Percentiles rank a stretch among this genome's conserved stretches.
These are phyloP conservation scores for Meredithiella fracta DNA, from an alignment of 2,329 filamentous ascomycete species.

Conservation along the genomic window DNA sequence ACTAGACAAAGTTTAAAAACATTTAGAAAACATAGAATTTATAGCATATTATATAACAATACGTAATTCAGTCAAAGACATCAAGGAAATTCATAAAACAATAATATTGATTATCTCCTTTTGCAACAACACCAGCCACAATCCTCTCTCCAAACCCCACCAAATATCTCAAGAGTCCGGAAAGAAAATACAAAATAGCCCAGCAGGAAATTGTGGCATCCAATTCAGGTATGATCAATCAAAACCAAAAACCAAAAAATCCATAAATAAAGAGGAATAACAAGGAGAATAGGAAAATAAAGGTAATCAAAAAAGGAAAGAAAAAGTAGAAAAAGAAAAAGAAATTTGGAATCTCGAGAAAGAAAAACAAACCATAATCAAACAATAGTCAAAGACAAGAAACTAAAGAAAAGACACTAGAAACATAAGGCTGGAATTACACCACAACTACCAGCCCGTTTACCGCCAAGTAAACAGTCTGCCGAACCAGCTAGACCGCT, in stretches of 20 bases:
- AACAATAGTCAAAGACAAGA: not conserved
- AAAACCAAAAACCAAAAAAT: slow-evolving; percentile 10
- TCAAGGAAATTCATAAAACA: not conserved
- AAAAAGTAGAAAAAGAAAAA: slow-evolving; percentile 2
- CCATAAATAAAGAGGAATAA: not conserved
- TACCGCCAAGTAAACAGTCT: slow-evolving; percentile 13
- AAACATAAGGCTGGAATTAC: slow-evolving; percentile 2
- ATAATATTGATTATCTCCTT: not conserved
- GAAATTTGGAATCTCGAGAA: not conserved
- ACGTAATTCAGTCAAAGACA: not conserved
- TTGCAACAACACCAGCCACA: not conserved
- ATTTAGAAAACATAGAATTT: too few relatives aligned
- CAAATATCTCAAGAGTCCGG: not conserved
- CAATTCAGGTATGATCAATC: slow-evolving; percentile 14
- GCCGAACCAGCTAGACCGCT: slow-evolving; percentile 11
- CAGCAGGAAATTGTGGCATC: slow-evolving; percentile 8
- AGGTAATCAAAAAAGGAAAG: slow-evolving; percentile 5
- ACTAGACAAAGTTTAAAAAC: too few relatives aligned
- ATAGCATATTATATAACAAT: too few relatives aligned
- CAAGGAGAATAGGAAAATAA: too few relatives aligned
- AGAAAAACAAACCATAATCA: slow-evolving; percentile 4
- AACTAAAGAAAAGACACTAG: not conserved
- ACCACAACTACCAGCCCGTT: not conserved
- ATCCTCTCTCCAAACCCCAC: not conserved
- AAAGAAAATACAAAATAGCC: slow-evolving; percentile 3